Base-by-base conservation (phyloP, 371 early-diverging fungal genomes). In the Circinella minor region DNA sequence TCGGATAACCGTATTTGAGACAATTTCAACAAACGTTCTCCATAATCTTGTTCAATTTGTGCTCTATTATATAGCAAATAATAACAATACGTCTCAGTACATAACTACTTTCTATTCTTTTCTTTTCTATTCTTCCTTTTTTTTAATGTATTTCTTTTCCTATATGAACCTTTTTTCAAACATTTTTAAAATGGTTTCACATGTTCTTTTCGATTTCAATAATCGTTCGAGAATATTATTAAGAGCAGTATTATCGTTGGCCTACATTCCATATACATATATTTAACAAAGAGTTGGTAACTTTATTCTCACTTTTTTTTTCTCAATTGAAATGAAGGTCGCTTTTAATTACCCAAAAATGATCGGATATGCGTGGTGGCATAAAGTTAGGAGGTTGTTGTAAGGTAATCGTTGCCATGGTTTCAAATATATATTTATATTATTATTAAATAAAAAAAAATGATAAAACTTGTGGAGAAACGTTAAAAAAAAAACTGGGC, bases 31-130 rank as follows among this genome's bases (percentile, higher is more conserved):
- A 74, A 38, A 27, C 64, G 66, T 43, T 74, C 74, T 15, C 74
- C 74, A 55, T 74, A 74, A 36, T 74, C 74, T 61, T 74, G 65
- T 49, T 74, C 74, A 51, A 74, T 74, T 37, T 72, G 76, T 61
- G 76, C 76, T 61, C 76, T 75, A 38, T 34, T 4, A 57, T 34
- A 4, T 27, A 4, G 4, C 27, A 18, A 39, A 37, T 36, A 27
- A 13, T 38, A 14, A 61, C 34, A 61, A 59, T 38, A 36, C 20
- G 39, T 38, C 43, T 43, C 43, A 27, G 27, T 27, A 27, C 27
- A 43, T 43, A 43, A 43, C 0, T 43, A 43, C 3, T 43, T 43
- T 11, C 11, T 43, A 6, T 43, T 43, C 43, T 6, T 39, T 39
- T 39, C 39, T 39, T 1, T 11, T 43, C 43, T 43, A 6, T 43